A percentile compares a stretch with the other conserved stretches of the same genome.
phyloP scores from a whole-genome alignment of 257 asterid species.

The Nicotiana otophora region DNA sequence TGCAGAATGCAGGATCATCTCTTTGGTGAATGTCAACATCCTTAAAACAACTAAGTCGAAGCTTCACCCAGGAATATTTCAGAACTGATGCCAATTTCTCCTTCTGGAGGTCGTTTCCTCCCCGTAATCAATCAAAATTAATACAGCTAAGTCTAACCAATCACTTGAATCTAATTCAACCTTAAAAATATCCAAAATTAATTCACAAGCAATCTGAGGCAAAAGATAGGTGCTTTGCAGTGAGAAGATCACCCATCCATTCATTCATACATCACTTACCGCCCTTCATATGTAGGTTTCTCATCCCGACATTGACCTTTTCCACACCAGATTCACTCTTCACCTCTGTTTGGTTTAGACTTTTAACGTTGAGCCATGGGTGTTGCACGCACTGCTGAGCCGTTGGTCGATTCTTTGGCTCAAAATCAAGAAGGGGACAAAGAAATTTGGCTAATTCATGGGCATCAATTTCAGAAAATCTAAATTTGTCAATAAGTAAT shows the following conservation, averaged over 20 bases:
- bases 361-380: conserved; percentile 60
- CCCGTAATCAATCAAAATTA: not conserved
- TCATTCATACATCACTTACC: conserved; percentile 40
- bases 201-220: conserved; percentile 37
- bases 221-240: not conserved
- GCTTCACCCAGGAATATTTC: not conserved
- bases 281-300: conserved; percentile 48
- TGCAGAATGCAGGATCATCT: not conserved
- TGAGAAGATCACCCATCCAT: conserved; percentile 4
- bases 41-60: not conserved
- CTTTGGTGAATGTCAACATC: not conserved
- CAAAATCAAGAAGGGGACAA: conserved; percentile 74
- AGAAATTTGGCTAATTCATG: conserved; percentile 68
- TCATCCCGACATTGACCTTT: conserved; percentile 50
- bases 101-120: not conserved
- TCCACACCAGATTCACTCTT: conserved; percentile 42
- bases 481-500: conserved; percentile 64
- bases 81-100: not conserved
- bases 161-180: not conserved
- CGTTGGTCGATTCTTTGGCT: conserved; percentile 89
- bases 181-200: not conserved
- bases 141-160: conserved; percentile 4
- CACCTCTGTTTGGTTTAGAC: conserved; percentile 30
- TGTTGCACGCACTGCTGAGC: conserved; percentile 83
- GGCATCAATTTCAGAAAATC: conserved; percentile 56